These are phyloP conservation scores for Plasmodium sp. DNA, from an alignment of 169 alveolate species.

Conservation along the genomic window DNA sequence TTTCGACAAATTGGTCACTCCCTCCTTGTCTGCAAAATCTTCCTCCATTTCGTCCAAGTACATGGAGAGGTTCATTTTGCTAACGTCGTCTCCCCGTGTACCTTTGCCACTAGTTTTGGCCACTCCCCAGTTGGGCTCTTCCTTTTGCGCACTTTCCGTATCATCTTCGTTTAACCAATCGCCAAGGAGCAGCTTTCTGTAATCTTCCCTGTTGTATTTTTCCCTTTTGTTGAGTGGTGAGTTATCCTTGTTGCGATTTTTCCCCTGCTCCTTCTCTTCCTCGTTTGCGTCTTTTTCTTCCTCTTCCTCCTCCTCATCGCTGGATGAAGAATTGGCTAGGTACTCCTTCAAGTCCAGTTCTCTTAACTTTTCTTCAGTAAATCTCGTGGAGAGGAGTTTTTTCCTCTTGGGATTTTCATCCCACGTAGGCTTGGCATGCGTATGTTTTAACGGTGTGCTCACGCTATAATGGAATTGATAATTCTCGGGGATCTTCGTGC, in stretches of 20 bases:
- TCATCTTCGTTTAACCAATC: slow-evolving; percentile 40
- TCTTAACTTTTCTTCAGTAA: slow-evolving; percentile 76
- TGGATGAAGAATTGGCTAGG: slow-evolving; percentile 75
- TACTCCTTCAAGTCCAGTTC: slow-evolving; percentile 77
- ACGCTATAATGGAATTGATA: slow-evolving; percentile 90
- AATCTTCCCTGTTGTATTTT: slow-evolving; percentile 46
- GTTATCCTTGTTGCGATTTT: slow-evolving; percentile 1
- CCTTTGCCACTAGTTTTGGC: background rate
- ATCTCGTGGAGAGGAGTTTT: slow-evolving; percentile 85
- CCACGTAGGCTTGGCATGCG: slow-evolving; percentile 96
- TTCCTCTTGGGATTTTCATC: slow-evolving; percentile 94
- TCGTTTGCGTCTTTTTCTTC: background rate
- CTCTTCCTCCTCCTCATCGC: slow-evolving; percentile 41
- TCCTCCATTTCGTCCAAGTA: background rate
- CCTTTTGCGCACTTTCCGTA: background rate
- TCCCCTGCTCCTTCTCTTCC: slow-evolving; percentile 13
- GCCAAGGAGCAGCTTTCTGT: slow-evolving; percentile 74
- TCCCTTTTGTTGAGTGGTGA: slow-evolving; percentile 16
- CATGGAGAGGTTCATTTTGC: background rate
- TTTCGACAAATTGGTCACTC: background rate
- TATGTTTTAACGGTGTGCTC: slow-evolving; percentile 93
- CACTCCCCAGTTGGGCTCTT: background rate
- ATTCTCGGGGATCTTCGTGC: slow-evolving; percentile 90
- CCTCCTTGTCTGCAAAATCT: background rate
- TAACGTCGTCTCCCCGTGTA: background rate